Conservation (phyloP, 345 rosid genomes). For the Populus euphratica region DNA sequence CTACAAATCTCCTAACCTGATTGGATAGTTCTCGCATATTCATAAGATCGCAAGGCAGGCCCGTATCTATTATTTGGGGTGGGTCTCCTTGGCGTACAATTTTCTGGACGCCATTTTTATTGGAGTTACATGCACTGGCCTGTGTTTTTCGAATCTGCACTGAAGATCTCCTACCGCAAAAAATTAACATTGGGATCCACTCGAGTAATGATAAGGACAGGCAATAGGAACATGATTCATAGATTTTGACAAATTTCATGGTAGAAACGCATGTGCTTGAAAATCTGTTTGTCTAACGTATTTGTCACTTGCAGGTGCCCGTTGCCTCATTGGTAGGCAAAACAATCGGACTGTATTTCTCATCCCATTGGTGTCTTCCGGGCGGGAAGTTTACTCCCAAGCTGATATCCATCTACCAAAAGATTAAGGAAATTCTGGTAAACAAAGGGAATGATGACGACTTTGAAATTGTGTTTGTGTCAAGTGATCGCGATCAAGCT, state of each 20-base stretch:
- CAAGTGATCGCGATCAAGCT: conserved; percentile 38
- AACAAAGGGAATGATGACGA: conserved; percentile 29
- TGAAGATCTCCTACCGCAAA: not conserved
- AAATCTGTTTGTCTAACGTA: not conserved
- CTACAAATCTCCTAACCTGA: too few relatives aligned
- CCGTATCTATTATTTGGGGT: not conserved
- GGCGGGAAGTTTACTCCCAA: conserved; percentile 47
- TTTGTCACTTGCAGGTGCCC: conserved; percentile 34
- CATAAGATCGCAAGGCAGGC: not conserved
- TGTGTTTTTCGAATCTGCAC: not conserved
- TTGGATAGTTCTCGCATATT: too few relatives aligned
- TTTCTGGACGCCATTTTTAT: not conserved
- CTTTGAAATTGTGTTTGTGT: conserved; percentile 52
- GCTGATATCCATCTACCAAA: conserved; percentile 45
- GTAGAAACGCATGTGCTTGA: not conserved
- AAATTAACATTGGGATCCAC: not conserved
- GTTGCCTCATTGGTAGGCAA: conserved; percentile 46
- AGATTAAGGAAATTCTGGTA: conserved; percentile 31
- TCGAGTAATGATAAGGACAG: not conserved
- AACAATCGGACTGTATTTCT: conserved; percentile 53
- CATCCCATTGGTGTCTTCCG: conserved; percentile 60
- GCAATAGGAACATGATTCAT: not conserved
- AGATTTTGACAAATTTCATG: not conserved
- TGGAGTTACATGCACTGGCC: not conserved
- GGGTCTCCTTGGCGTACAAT: not conserved